A percentile compares a stretch with the other conserved stretches of the same genome.
phyloP scores from a whole-genome alignment of 2,329 filamentous ascomycete species.

The Penicillium janthinellum region DNA sequence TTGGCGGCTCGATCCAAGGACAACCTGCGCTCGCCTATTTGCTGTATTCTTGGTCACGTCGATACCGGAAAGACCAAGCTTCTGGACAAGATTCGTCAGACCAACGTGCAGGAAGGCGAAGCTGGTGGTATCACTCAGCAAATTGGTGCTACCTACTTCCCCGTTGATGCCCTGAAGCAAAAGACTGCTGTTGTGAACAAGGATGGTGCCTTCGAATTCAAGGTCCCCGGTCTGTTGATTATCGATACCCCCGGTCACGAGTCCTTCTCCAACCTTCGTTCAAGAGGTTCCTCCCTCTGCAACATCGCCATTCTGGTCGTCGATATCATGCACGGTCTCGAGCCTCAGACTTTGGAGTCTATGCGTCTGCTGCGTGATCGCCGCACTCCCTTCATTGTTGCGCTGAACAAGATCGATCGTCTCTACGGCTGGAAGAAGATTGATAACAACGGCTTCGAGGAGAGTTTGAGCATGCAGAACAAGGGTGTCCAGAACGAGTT shows the following conservation, averaged over 20 bases:
- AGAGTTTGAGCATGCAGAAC: conserved; percentile 85
- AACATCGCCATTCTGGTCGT: conserved; percentile 99
- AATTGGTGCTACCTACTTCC: conserved; percentile 99
- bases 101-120: conserved; percentile 98
- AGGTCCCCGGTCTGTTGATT: conserved; percentile 91
- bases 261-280: conserved; percentile 98
- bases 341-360: conserved; percentile 95
- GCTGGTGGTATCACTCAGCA: conserved; percentile 99
- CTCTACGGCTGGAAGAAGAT: conserved; percentile 99
- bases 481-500: conserved; percentile 95
- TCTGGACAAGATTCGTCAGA: conserved; percentile 96
- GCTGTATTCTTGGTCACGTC: conserved; percentile 99
- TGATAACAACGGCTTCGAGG: conserved; percentile 96
- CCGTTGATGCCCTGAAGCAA: conserved; percentile 84
- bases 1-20: conserved; percentile 89
- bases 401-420: conserved; percentile 99
- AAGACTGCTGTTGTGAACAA: conserved; percentile 94
- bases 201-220: conserved; percentile 90
- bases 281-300: conserved; percentile 94
- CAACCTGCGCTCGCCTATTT: conserved; percentile 94
- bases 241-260: conserved; percentile 99
- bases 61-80: conserved; percentile 99
- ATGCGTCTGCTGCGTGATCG: conserved; percentile 91
- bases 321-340: conserved; percentile 99
- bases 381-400: conserved; percentile 97